Percentiles rank a stretch among this genome's conserved stretches.
These are phyloP conservation scores for Nakazawaea laoshanensis DNA, from an alignment of 805 yeast species.

Conservation along the genomic window DNA sequence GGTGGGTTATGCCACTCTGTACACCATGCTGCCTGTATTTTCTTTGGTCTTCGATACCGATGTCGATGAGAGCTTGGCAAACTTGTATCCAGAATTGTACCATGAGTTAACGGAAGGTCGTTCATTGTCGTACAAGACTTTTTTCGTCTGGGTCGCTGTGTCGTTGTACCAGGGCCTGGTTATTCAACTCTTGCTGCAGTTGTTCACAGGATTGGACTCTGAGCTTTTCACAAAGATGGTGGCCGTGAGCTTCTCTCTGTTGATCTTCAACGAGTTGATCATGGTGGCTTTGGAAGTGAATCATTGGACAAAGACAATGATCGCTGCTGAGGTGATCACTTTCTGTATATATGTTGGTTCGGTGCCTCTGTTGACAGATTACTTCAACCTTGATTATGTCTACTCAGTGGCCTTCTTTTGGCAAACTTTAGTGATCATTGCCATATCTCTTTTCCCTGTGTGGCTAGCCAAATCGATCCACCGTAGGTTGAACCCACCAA, in stretches of 20 bases:
- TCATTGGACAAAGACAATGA: constrained; percentile 84
- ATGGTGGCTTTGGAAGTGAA: constrained; percentile 93
- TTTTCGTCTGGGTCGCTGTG: constrained; percentile 84
- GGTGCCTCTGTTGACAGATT: constrained; percentile 81
- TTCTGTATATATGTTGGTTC: constrained; percentile 58
- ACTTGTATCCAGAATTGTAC: constrained; percentile 89
- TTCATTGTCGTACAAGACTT: constrained; percentile 78
- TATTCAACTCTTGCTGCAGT: constrained; percentile 77
- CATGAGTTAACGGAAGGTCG: constrained; percentile 85
- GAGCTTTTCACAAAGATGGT: constrained; percentile 66
- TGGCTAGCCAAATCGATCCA: constrained; percentile 77
- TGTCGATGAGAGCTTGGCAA: constrained; percentile 81
- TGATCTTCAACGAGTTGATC: constrained; percentile 75
- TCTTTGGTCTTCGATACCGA: constrained; percentile 87
- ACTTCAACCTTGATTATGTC: constrained; percentile 67
- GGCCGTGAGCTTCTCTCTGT: constrained; percentile 72
- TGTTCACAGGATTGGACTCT: constrained; percentile 53
- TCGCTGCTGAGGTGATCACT: constrained; percentile 64
- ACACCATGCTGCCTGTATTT: constrained; percentile 98
- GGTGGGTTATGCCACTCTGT: constrained; percentile 97
- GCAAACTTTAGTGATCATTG: constrained; percentile 57
- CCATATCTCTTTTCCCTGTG: constrained; percentile 75
- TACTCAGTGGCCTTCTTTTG: constrained; percentile 52
- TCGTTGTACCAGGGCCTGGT: constrained; percentile 88
- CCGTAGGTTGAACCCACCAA: constrained; percentile 81